Evolutionary conservation across 768 basidiomycete species (phyloP), one percentile per base, ranked within the genome.

Genomic region (Galerina marginata): DNA sequence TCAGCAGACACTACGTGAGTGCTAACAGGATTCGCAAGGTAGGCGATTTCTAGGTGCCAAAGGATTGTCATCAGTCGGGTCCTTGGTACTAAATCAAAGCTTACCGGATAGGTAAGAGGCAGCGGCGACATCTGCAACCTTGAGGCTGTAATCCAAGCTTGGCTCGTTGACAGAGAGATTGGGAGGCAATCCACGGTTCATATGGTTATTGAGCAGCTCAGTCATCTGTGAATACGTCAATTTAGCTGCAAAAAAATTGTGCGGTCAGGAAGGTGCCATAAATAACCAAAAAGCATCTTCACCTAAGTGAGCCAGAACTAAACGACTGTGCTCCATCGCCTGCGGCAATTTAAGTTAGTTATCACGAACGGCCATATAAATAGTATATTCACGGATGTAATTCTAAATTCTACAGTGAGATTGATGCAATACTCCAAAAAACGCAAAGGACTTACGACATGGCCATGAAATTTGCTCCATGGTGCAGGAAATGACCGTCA

Each of bases 1-100:
- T 59, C 58, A 23, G 58, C 58, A 38, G 58, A 59, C 37, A 49
- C 46, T 15, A 59, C 48, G 20, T 59, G 58, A 37, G 58, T 59
- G 29, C 38, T 49, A 37, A 59, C 58, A 9, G 58, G 58, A 23
- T 52, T 54, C 9, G 58, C 58, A 38, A 59, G 58, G 20, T 53
- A 59, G 7, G 46, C 58, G 15, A 59, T 46, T 47, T 59, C 55
- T 56, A 20, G 5, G 25, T 3, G 45, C n/a, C 6, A 33, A 29
- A 25, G 6, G 6, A 14, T 14, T 16, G 9, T 38, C 12, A 23
- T 25, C 11, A 43, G 3, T 7, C 20, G 29, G 9, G 5, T 4
- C 1, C 20, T 20, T 9, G 7, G 3, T 12, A n/a, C 4, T 23
- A n/a, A 15, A 37, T 54, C 16, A 1, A 20, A 23, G 25, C 55